Evolutionary conservation across 129 eudicot species (phyloP), one percentile per base, ranked within the genome.

Genomic region (Chrysanthemum makinoi): DNA sequence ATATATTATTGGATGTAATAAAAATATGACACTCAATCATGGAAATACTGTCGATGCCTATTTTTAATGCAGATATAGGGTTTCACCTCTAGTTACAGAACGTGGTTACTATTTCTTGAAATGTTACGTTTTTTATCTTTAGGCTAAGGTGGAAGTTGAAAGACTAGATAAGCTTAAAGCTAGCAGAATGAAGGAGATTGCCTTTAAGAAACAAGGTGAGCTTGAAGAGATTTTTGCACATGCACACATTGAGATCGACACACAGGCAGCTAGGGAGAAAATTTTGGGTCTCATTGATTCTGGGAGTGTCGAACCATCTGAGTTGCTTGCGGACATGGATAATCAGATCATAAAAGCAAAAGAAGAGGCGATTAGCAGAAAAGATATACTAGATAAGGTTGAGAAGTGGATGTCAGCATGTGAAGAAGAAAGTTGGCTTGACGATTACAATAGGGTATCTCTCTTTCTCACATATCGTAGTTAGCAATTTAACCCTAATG

Each of bases 381-480:
- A 90, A 76, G 99, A 95, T 46, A 95, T 95, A 72, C 78, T 95
- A 77, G 99, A 95, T 75, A 95, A 88, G 81, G 97, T 95, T 57
- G 99, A 95, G 84, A 95, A 88, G 48, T 95, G 99, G 99, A 95
- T 90, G 99, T 86, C 94, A 16, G 97, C 99, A 65, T 95, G 99
- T 76, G 99, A 95, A 84, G 99, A 95, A 86, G 99, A 95, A 85
- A 90, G 99, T 57, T 95, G 99, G 99, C 99, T 95, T 80, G 99
- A 95, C 59, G 99, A 95, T 72, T 95, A 95, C 81, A 90, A 80
- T 33, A 85, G 99, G 89, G 99, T 95, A 86, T 77, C 60, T 19
- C 47, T 80, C 16, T 60, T 63, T 35, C 73, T 39, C 62, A 43
- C 64, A 48, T 39, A 22, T 22, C 49, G 14, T 17, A 16, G 15